A percentile compares a stretch with the other conserved stretches of the same genome.
Conservation (phyloP, 805 yeast genomes). For the Jamesozyma rosinii region DNA sequence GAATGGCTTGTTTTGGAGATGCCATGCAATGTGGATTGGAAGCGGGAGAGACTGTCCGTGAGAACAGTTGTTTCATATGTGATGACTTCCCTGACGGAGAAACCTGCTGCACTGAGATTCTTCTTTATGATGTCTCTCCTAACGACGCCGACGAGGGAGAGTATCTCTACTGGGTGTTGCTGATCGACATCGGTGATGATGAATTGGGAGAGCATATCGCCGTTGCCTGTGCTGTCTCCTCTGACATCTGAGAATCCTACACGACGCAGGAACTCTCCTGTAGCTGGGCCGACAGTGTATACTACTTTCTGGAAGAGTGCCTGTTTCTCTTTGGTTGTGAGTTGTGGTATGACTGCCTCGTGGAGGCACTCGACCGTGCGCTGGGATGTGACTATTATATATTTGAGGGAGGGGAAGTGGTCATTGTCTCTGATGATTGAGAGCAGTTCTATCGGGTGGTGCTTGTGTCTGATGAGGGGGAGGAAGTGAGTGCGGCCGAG, state of each 20-base stretch:
- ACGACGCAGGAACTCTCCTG: constrained; percentile 45
- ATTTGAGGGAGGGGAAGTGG: constrained; percentile 36
- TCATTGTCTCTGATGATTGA: constrained; percentile 36
- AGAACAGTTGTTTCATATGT: constrained; percentile 59
- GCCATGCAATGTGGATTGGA: constrained; percentile 11
- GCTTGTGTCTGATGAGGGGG: constrained; percentile 65
- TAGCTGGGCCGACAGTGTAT: constrained; percentile 90
- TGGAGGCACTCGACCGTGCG: constrained; percentile 79
- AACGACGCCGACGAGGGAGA: constrained; percentile 80
- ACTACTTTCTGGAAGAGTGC: constrained; percentile 43
- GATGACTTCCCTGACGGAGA: constrained; percentile 40
- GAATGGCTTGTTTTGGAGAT: constrained; percentile 7
- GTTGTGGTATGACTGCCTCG: constrained; percentile 31
- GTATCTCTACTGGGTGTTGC: constrained; percentile 27
- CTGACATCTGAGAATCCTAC: constrained; percentile 60
- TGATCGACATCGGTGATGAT: constrained; percentile 35
- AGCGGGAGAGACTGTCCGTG: constrained; percentile 37
- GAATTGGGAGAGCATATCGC: constrained; percentile 55
- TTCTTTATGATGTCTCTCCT: constrained; percentile 75
- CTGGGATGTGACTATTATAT: constrained; percentile 77
- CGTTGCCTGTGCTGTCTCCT: constrained; percentile 74
- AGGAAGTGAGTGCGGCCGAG: not conserved
- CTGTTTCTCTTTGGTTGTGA: constrained; percentile 11
- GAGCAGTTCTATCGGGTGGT: constrained; percentile 36
- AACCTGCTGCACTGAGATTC: constrained; percentile 32